Percentiles rank a stretch among this genome's conserved stretches.
Conservation (phyloP, 345 rosid species). For the Leavenworthia alabamica region DNA sequence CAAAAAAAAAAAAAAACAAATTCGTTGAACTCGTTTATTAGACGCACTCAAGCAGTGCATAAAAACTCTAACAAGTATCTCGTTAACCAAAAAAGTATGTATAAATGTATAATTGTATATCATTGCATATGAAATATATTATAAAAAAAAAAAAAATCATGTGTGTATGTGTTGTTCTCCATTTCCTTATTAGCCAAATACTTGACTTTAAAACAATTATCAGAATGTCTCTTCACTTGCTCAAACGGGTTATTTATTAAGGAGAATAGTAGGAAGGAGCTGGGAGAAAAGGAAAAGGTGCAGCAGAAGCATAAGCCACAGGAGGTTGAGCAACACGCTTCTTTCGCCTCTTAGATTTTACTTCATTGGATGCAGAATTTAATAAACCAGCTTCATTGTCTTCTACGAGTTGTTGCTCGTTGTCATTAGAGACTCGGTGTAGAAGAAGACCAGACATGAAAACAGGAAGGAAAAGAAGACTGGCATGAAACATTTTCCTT, state of each 20-base stretch:
- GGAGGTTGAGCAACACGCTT: slow-evolving; percentile 39
- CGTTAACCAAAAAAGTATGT: background rate
- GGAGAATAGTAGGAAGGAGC: slow-evolving; percentile 52
- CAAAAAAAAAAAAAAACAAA: background rate
- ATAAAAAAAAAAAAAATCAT: background rate
- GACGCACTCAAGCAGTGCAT: background rate
- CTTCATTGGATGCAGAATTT: slow-evolving; percentile 15
- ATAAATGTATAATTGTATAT: too few species aligned
- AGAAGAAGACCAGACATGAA: slow-evolving; percentile 78
- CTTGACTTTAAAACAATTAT: background rate
- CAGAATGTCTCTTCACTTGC: slow-evolving; percentile 5
- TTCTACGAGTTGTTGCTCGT: slow-evolving; percentile 28
- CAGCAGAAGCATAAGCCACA: slow-evolving; percentile 76
- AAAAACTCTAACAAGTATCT: background rate
- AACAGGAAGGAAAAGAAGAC: slow-evolving; percentile 83
- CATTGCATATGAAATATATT: background rate
- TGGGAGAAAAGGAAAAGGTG: slow-evolving; percentile 94
- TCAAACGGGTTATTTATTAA: background rate
- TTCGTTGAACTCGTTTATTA: background rate
- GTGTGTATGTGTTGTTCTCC: slow-evolving; percentile 12
- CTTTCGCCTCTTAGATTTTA: slow-evolving; percentile 14
- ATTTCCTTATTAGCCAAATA: slow-evolving; percentile 22
- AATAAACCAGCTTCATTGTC: slow-evolving; percentile 10
- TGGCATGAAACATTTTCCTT: slow-evolving; percentile 73
- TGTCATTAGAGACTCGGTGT: slow-evolving; percentile 50